phyloP scores from a whole-genome alignment of 768 basidiomycete genomes.

The Tephrocybe sp. region DNA sequence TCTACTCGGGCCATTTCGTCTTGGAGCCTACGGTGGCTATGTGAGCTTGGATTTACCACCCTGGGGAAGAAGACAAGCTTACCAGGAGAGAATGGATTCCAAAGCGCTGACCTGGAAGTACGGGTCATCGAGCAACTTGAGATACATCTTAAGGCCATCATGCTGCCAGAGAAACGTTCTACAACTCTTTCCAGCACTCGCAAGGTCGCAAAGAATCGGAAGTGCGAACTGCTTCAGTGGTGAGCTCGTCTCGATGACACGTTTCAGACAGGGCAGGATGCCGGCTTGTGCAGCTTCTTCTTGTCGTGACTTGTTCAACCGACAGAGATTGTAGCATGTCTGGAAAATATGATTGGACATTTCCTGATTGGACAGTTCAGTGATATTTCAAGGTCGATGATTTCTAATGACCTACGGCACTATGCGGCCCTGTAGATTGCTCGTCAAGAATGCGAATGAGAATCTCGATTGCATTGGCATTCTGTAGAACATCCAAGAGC shows the following conservation, averaged over 20 bases:
- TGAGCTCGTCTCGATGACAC: conserved; percentile 83
- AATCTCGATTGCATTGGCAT: conserved; percentile 91
- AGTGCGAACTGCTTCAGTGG: conserved; percentile 96
- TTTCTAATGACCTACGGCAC: conserved; percentile 56
- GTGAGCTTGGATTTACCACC: not conserved
- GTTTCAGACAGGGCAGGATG: conserved; percentile 87
- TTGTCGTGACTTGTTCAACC: conserved; percentile 90
- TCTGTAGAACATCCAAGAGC: conserved; percentile 89
- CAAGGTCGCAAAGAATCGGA: conserved; percentile 94
- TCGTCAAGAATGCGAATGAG: conserved; percentile 84
- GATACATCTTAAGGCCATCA: conserved; percentile 80
- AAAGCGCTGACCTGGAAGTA: conserved; percentile 92
- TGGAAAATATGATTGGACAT: conserved; percentile 97
- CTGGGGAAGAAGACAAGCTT: conserved; percentile 18
- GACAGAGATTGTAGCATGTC: conserved; percentile 94
- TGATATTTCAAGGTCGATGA: not conserved
- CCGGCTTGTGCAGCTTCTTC: conserved; percentile 97
- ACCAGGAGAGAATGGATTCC: conserved; percentile 91
- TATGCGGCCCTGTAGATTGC: conserved; percentile 73
- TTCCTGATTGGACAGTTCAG: conserved; percentile 54
- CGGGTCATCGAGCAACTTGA: conserved; percentile 75
- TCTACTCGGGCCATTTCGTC: conserved; percentile 95
- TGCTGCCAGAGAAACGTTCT: conserved; percentile 90
- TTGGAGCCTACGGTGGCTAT: conserved; percentile 62
- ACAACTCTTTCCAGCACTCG: conserved; percentile 92